Percentiles rank a stretch among this genome's conserved stretches.
phyloP scores from a whole-genome alignment of 2,329 filamentous ascomycete species.

The Cladosporium colombiae region DNA sequence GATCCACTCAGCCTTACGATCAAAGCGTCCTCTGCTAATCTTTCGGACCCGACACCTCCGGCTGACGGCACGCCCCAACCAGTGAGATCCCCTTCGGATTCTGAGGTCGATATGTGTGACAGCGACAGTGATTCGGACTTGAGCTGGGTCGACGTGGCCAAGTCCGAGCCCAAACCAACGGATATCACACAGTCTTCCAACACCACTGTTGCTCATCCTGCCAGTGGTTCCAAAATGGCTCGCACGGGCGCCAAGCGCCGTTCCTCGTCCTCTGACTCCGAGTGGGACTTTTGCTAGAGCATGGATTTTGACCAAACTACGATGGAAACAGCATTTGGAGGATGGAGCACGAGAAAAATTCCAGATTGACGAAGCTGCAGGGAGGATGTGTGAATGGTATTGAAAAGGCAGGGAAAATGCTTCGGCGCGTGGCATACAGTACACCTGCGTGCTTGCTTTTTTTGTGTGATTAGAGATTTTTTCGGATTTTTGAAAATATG shows the following conservation, averaged over 20 bases:
- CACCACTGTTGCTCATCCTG: background rate
- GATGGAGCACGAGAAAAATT: background rate
- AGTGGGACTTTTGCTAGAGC: background rate
- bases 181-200: background rate
- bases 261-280: background rate
- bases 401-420: background rate
- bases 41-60: background rate
- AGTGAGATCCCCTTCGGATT: background rate
- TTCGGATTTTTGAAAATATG: background rate
- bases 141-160: slow-evolving; percentile 4
- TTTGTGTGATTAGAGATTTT: background rate
- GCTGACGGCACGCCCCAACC: background rate
- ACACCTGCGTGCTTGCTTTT: background rate
- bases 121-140: background rate
- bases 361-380: background rate
- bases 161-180: background rate
- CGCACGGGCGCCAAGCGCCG: background rate
- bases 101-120: background rate
- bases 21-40: background rate
- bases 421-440: background rate
- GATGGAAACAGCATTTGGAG: no score
- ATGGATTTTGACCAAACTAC: no score
- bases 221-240: background rate
- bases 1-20: background rate
- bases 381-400: background rate